Percentiles rank a stretch among this genome's conserved stretches.
Evolutionary conservation across 2,329 filamentous ascomycete species (phyloP).

Genomic region (Paecilomyces niveus): DNA sequence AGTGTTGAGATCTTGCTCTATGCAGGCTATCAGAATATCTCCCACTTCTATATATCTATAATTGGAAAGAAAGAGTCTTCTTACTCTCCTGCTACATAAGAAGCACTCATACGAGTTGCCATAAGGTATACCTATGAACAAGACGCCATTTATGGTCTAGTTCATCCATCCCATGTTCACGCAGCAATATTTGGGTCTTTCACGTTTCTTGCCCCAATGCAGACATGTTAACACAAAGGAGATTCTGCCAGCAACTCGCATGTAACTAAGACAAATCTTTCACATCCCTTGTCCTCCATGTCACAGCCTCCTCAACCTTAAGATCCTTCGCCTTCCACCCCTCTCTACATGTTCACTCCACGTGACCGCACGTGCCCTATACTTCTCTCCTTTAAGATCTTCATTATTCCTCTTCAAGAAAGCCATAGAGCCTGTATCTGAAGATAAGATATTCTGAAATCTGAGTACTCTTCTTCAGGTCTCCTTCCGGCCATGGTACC

Average conservation of each 20-base stretch:
- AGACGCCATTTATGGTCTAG: neutral
- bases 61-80: no score
- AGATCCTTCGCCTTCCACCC: neutral
- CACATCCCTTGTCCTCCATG: neutral
- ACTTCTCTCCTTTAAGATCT: neutral
- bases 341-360: neutral
- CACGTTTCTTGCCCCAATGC: neutral
- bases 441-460: neutral
- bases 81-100: neutral
- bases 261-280: neutral
- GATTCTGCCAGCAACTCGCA: neutral
- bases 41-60: no score
- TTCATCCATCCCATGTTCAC: neutral
- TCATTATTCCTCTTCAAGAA: neutral
- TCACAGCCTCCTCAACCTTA: neutral
- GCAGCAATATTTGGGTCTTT: neutral
- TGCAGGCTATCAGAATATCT: no score
- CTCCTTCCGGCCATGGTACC: neutral
- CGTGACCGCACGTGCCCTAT: neutral
- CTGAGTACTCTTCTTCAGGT: neutral
- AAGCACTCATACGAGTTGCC: no score
- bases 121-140: neutral
- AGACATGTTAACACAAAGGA: neutral
- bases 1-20: no score
- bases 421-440: neutral